Base-by-base conservation (phyloP, 306 rosid species). In the Castanea crenata region DNA sequence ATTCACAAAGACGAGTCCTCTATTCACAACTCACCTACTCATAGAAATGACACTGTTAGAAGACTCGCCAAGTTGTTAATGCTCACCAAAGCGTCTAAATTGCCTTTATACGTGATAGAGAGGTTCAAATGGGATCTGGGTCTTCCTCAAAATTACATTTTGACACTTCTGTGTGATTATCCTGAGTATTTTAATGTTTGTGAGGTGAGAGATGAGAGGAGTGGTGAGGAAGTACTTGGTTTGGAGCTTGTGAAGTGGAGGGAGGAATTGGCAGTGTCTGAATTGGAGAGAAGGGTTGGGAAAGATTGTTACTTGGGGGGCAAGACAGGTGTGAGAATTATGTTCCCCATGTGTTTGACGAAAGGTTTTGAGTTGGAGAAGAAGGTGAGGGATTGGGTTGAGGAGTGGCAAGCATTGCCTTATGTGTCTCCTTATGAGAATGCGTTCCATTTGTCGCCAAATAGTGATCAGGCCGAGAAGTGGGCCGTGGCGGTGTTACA, bases 121-220 rank as follows among this genome's bases (percentile, higher is more conserved):
- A 85, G 79, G 80, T 80, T 94, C 52, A 91, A 88, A 69, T 94
- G 98, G 97, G 98, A 94, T 84, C 11, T 94, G 86, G 97, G 98
- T 80, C 96, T 92, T 75, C 97, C 95, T 25, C 87, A 83, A 46
- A 82, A 87, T 81, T 88, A 85, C 79, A 78, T 88, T 74, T 76
- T 72, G 15, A 72, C 82, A 0, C 94, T 94, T 83, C 86, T 94
- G 74, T 80, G 86, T 31, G 92, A 89, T 71, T 92, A 88, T 79
- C 97, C 98, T 15, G 96, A 94, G 61, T 91, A 87, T 70, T 92
- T 94, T 84, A 84, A 88, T 74, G 86, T 92, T 86, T 86, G 89
- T 76, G 86, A 76, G 27, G 83, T 89, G 20, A 78, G 80, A 74
- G 90, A 91, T 77, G 76, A 86, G 0, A 73, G 51, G 35, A 86